phyloP scores from a whole-genome alignment of 345 rosid species.

The Punica granatum region DNA sequence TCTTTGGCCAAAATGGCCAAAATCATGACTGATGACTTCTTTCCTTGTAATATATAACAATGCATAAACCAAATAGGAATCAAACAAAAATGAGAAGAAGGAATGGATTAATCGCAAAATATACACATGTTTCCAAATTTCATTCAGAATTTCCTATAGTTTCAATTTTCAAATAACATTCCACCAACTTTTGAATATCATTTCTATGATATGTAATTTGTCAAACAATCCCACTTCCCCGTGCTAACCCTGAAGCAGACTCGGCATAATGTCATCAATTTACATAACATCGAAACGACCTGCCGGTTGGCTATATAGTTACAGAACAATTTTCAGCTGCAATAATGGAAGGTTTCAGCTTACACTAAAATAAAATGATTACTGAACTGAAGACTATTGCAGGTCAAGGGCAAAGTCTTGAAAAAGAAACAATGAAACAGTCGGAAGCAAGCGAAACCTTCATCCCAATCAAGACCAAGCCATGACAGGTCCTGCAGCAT shows the following conservation, averaged over 20 bases:
- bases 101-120: too few species aligned
- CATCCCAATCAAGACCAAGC: constrained; percentile 95
- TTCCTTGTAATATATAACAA: too few species aligned
- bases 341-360: too few species aligned
- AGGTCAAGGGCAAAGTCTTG: neutral
- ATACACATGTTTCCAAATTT: too few species aligned
- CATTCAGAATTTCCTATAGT: neutral
- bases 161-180: neutral
- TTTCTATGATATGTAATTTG: neutral
- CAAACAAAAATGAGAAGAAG: too few species aligned
- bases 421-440: neutral
- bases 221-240: neutral
- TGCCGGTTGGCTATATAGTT: neutral
- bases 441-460: constrained; percentile 33
- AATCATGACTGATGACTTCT: too few species aligned
- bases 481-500: constrained; percentile 80
- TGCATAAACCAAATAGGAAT: too few species aligned
- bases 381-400: too few species aligned
- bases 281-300: neutral
- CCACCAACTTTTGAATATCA: neutral
- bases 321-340: too few species aligned
- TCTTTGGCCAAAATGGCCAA: neutral
- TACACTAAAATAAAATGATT: too few species aligned
- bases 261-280: neutral
- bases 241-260: neutral